Evolutionary conservation across 2,329 filamentous ascomycete genomes (phyloP).

Genomic region (Colletotrichum sp.): DNA sequence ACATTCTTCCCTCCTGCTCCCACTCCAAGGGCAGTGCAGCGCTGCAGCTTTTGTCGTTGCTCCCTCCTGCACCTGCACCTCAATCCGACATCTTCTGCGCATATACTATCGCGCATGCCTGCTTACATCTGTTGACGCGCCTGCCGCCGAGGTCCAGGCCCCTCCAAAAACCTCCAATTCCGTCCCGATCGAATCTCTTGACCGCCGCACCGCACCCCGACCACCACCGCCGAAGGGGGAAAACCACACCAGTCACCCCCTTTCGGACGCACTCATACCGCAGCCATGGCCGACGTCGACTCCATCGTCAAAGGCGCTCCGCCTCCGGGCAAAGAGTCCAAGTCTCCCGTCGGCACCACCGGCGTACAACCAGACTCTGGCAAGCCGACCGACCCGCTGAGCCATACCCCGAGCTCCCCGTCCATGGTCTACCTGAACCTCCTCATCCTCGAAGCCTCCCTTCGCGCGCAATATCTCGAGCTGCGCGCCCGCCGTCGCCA

Average conservation of each 20-base stretch:
- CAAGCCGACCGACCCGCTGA: conserved; percentile 72
- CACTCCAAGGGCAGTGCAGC: conserved; percentile 1
- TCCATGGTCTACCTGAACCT: conserved; percentile 98
- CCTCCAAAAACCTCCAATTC: background rate
- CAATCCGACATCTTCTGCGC: background rate
- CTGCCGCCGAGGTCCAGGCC: conserved; percentile 14
- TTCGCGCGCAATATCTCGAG: conserved; percentile 91
- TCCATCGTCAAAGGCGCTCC: conserved; percentile 92
- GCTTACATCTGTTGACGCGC: conserved; percentile 6
- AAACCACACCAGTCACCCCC: background rate
- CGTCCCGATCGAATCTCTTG: background rate
- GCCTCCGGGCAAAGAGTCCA: conserved; percentile 59
- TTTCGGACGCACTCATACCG: background rate
- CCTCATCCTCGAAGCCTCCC: conserved; percentile 91
- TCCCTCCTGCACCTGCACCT: background rate
- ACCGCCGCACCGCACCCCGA: background rate
- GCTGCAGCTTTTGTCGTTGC: background rate
- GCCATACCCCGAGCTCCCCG: conserved; percentile 84
- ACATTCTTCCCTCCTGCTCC: background rate
- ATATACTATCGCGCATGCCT: conserved; percentile 8
- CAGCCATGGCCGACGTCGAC: conserved; percentile 73
- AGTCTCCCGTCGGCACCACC: conserved; percentile 37
- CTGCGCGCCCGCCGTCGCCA: conserved; percentile 87
- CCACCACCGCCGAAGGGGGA: background rate
- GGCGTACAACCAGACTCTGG: conserved; percentile 47